Evolutionary conservation across 495 filamentous ascomycete genomes (phyloP).

Genomic region (Venustampulla echinocandica): DNA sequence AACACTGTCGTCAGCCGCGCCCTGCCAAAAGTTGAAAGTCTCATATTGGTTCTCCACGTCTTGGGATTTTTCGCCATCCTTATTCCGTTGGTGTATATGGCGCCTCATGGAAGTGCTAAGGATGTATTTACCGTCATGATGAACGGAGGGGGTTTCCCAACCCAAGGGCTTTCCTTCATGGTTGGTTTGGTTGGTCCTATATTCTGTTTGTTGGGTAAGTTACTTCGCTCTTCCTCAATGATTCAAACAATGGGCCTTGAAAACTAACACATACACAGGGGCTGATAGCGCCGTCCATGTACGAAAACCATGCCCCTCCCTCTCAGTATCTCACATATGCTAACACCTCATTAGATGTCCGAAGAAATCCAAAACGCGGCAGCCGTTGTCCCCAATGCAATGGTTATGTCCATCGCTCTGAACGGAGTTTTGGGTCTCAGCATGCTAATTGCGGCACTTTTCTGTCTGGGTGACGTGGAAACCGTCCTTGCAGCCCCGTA

Average conservation of each 20-base stretch:
- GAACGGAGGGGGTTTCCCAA: slow-evolving; percentile 34
- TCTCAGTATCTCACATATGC: background rate
- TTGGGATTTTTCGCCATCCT: slow-evolving; percentile 40
- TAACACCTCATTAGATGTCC: slow-evolving; percentile 19
- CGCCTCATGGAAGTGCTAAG: slow-evolving; percentile 24
- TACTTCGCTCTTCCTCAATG: background rate
- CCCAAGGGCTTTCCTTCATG: slow-evolving; percentile 35
- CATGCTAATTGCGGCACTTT: slow-evolving; percentile 38
- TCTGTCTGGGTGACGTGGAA: slow-evolving; percentile 34
- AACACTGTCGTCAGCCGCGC: slow-evolving; percentile 33
- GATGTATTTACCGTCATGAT: slow-evolving; percentile 39
- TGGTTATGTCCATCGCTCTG: slow-evolving; percentile 35
- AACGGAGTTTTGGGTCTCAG: slow-evolving; percentile 27
- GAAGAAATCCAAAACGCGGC: slow-evolving; percentile 43
- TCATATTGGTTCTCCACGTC: slow-evolving; percentile 37
- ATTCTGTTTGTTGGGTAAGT: slow-evolving; percentile 30
- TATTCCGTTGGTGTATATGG: slow-evolving; percentile 30
- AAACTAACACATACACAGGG: slow-evolving; percentile 10
- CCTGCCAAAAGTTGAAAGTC: slow-evolving; percentile 36
- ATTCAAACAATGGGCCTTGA: background rate
- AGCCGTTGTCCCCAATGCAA: slow-evolving; percentile 35
- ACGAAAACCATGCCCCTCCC: background rate
- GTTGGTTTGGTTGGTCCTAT: slow-evolving; percentile 34
- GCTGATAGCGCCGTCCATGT: slow-evolving; percentile 18
- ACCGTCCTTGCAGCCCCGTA: slow-evolving; percentile 30